Percentiles rank a stretch among this genome's conserved stretches.
Conservation (phyloP, 202 grass and related monocot species). For the Dendrocalamus latiflorus region DNA sequence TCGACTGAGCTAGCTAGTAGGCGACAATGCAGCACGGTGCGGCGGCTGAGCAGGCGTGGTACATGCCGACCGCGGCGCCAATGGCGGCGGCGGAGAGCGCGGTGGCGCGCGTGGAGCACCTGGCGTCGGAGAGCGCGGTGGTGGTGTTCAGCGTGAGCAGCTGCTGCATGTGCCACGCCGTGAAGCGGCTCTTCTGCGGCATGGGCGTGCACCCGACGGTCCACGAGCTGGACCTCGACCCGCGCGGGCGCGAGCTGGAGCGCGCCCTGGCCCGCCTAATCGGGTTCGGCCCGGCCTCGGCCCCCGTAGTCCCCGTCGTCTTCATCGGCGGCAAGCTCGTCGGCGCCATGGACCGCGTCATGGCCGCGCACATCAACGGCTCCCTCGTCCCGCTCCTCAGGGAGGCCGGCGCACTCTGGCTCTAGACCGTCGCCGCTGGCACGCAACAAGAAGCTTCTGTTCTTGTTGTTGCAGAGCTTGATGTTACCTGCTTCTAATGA, state of each 20-base stretch:
- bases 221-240: slow-evolving; percentile 81
- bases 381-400: slow-evolving; percentile 77
- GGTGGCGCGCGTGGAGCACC: slow-evolving; percentile 58
- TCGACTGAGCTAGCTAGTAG: neutral
- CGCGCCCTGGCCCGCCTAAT: too few species aligned
- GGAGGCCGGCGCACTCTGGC: slow-evolving; percentile 88
- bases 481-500: neutral
- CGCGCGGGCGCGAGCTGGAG: too few species aligned
- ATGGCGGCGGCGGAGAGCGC: slow-evolving; percentile 34
- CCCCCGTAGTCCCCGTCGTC: too few species aligned
- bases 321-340: too few species aligned
- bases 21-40: slow-evolving; percentile 62
- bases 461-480: neutral
- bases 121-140: slow-evolving; percentile 77
- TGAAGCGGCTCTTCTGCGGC: slow-evolving; percentile 91
- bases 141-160: slow-evolving; percentile 81
- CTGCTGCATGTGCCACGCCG: slow-evolving; percentile 93
- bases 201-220: slow-evolving; percentile 82
- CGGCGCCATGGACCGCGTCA: too few species aligned
- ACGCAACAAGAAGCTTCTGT: neutral
- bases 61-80: slow-evolving; percentile 32
- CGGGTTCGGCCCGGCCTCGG: too few species aligned
- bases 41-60: slow-evolving; percentile 60
- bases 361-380: slow-evolving; percentile 81
- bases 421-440: slow-evolving; percentile 17